phyloP scores from a whole-genome alignment of 441 rosid species.

The Corymbia citriodora region DNA sequence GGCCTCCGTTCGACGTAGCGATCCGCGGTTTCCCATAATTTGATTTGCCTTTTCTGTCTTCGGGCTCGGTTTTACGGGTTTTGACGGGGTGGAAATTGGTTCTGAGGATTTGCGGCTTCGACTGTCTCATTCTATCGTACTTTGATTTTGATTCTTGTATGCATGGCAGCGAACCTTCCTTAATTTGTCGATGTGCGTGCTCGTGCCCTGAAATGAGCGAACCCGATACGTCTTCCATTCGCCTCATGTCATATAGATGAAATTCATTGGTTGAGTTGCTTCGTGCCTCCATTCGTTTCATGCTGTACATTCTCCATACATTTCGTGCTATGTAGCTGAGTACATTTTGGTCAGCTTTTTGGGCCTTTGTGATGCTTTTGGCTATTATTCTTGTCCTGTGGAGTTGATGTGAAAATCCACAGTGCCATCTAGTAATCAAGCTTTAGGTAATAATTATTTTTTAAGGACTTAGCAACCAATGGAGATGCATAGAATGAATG shows the following conservation, averaged over 20 bases:
- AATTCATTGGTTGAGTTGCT: not conserved
- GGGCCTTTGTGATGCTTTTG: not conserved
- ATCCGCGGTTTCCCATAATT: not conserved
- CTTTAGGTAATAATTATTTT: not conserved
- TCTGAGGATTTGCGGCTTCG: not conserved
- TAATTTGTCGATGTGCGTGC: not conserved
- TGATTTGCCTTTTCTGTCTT: not conserved
- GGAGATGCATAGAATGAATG: not conserved
- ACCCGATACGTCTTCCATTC: not conserved
- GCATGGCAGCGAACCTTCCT: not conserved
- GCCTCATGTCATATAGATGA: not conserved
- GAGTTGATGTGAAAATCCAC: not conserved
- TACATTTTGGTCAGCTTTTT: not conserved
- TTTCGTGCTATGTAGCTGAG: not conserved
- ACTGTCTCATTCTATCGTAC: not conserved
- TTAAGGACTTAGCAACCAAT: not conserved
- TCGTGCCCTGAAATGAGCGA: not conserved
- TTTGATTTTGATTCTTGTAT: not conserved
- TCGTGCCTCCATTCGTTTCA: not conserved
- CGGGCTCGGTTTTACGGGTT: not conserved
- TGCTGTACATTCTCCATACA: not conserved
- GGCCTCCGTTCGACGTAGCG: not conserved
- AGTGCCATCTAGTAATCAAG: not conserved
- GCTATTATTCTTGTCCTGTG: not conserved
- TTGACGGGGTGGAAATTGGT: not conserved